A percentile compares a stretch with the other conserved stretches of the same genome.
phyloP scores from a whole-genome alignment of 306 rosid species.

The Quercus glauca region DNA sequence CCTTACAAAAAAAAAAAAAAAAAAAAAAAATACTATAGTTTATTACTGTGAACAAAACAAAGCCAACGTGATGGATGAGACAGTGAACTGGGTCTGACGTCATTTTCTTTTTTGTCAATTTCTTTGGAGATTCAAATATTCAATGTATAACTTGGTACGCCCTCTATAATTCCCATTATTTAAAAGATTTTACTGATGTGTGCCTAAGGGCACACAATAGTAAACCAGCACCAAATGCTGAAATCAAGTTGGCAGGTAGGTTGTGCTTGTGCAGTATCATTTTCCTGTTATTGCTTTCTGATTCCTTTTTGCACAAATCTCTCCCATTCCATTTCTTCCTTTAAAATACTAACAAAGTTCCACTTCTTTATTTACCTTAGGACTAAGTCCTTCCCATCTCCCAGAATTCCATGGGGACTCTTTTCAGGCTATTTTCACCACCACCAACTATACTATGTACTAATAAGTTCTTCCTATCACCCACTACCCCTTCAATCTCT shows the following conservation, averaged over 20 bases:
- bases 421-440: conserved; percentile 28
- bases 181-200: too few species aligned
- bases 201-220: too few species aligned
- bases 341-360: neutral
- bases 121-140: neutral
- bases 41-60: too few species aligned
- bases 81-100: too few species aligned
- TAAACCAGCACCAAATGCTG: neutral
- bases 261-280: conserved; percentile 20
- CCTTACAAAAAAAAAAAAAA: too few species aligned
- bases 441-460: conserved; percentile 10
- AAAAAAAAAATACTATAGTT: too few species aligned
- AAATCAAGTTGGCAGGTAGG: too few species aligned
- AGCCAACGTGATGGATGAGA: too few species aligned
- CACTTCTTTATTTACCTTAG: neutral
- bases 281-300: neutral
- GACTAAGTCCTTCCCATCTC: conserved; percentile 10
- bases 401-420: conserved; percentile 34
- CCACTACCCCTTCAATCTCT: conserved; percentile 23
- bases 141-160: neutral
- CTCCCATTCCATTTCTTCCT: conserved; percentile 12
- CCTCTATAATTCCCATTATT: neutral
- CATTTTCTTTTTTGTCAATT: too few species aligned
- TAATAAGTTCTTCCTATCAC: conserved; percentile 21
- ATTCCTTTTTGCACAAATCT: conserved; percentile 43